Percentiles rank a stretch among this genome's conserved stretches.
These are phyloP conservation scores for Endothia cerciana DNA, from an alignment of 2,329 filamentous ascomycete genomes.

Conservation along the genomic window DNA sequence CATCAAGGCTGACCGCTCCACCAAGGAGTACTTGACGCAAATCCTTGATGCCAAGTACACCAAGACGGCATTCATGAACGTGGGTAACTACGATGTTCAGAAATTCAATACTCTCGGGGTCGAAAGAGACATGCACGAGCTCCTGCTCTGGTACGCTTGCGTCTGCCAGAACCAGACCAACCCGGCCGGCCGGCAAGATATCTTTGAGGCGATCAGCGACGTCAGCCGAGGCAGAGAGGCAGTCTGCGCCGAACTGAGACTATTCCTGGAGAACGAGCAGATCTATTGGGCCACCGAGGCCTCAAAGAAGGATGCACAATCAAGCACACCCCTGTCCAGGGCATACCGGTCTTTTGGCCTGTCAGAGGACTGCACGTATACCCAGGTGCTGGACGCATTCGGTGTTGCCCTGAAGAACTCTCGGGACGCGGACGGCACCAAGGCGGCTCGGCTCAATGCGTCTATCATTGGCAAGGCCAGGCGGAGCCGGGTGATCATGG, in stretches of 20 bases:
- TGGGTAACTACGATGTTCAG: conserved; percentile 17
- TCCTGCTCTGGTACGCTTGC: conserved; percentile 36
- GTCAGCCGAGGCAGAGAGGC: conserved; percentile 32
- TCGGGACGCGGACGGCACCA: background rate
- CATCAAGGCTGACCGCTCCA: conserved; percentile 15
- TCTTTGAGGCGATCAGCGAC: conserved; percentile 30
- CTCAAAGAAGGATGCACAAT: conserved; percentile 19
- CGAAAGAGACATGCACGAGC: conserved; percentile 32
- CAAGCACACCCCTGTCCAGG: conserved; percentile 17
- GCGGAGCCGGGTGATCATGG: conserved; percentile 30
- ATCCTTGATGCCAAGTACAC: conserved; percentile 22
- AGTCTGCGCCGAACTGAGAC: conserved; percentile 25
- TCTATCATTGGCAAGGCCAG: conserved; percentile 36
- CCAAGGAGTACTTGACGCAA: conserved; percentile 10
- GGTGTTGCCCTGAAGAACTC: conserved; percentile 31
- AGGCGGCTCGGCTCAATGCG: conserved; percentile 35
- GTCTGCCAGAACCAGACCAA: conserved; percentile 33
- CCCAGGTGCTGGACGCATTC: conserved; percentile 10
- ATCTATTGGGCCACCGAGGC: conserved; percentile 20
- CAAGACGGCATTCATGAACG: conserved; percentile 19
- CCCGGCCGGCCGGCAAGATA: conserved; percentile 26
- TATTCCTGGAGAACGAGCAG: conserved; percentile 25
- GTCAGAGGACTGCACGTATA: conserved; percentile 3
- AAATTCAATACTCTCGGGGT: conserved; percentile 35
- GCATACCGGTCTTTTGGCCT: conserved; percentile 21